A percentile compares a stretch with the other conserved stretches of the same genome.
These are phyloP conservation scores for Quercus lobata DNA, from an alignment of 331 rosid genomes.

Conservation along the genomic window DNA sequence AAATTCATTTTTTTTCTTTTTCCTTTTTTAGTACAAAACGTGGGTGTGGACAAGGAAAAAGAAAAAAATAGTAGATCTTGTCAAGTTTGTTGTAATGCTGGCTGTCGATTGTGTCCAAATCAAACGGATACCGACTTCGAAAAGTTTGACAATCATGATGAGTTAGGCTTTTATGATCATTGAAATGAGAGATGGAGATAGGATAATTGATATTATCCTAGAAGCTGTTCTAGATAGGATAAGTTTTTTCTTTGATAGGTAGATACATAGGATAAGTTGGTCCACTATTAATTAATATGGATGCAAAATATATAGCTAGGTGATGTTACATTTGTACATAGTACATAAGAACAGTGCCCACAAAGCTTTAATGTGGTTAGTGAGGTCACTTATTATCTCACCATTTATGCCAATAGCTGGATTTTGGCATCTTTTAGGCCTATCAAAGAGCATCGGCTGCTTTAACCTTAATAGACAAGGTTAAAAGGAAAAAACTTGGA, in stretches of 20 bases:
- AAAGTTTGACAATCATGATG: too few relatives aligned
- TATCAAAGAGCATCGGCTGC: slow-evolving; percentile 18
- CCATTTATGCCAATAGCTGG: slow-evolving; percentile 1
- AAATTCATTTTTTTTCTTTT: background rate
- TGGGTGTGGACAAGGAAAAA: background rate
- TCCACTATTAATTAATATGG: slow-evolving; percentile 17
- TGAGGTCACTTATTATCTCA: slow-evolving; percentile 37
- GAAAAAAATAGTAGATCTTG: background rate
- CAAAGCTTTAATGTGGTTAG: slow-evolving; percentile 11
- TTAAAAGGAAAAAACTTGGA: background rate
- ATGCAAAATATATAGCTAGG: background rate
- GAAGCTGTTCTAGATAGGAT: too few relatives aligned
- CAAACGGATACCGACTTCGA: too few relatives aligned
- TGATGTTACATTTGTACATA: slow-evolving; percentile 1
- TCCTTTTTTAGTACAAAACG: too few relatives aligned
- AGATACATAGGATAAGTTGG: background rate
- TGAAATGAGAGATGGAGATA: too few relatives aligned
- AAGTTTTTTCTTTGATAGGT: background rate
- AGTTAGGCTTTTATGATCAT: too few relatives aligned
- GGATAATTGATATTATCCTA: too few relatives aligned
- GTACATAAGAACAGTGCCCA: slow-evolving; percentile 22
- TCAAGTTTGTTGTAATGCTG: background rate
- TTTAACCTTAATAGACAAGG: slow-evolving; percentile 10
- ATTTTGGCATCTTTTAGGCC: slow-evolving; percentile 30
- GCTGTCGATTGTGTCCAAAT: too few relatives aligned